phyloP scores from a whole-genome alignment of 495 filamentous ascomycete species.

The Lineolata rhizophorae region DNA sequence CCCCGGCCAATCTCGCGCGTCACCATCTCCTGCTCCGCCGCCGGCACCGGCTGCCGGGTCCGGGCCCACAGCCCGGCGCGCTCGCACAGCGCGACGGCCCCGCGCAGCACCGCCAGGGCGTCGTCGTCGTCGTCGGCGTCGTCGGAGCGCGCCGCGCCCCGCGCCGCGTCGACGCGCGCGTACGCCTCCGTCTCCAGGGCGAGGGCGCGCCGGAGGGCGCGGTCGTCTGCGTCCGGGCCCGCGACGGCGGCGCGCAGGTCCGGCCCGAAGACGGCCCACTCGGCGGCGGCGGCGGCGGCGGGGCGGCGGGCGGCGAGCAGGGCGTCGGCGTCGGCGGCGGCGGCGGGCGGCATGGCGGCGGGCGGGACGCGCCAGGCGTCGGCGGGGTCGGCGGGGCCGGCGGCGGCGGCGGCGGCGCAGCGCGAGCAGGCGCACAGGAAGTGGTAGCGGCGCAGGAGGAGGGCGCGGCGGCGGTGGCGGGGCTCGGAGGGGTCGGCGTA shows the following conservation, averaged over 20 bases:
- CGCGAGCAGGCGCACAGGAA: slow-evolving; percentile 41
- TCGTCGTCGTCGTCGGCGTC: neutral
- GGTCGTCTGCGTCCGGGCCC: neutral
- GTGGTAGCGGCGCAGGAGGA: slow-evolving; percentile 36
- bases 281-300: too few species aligned
- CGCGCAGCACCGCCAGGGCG: neutral
- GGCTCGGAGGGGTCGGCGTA: slow-evolving; percentile 43
- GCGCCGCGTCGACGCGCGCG: neutral
- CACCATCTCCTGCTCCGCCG: neutral
- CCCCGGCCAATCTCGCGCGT: neutral
- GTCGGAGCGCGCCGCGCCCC: neutral
- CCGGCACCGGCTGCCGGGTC: neutral
- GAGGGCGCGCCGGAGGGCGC: neutral
- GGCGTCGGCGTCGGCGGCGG: slow-evolving; percentile 38
- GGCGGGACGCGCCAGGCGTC: too few species aligned
- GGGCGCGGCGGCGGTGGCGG: slow-evolving; percentile 21
- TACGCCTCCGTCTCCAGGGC: neutral
- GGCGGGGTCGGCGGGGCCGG: neutral
- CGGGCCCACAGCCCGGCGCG: too few species aligned
- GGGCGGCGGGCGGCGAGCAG: slow-evolving; percentile 37
- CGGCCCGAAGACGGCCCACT: neutral
- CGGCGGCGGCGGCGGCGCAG: slow-evolving; percentile 18
- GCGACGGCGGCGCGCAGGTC: neutral
- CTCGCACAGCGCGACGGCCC: too few species aligned
- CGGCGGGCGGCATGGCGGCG: slow-evolving; percentile 28